Base-by-base conservation (phyloP, 2,329 filamentous ascomycete species). In the Colletotrichum nymphaeae region DNA sequence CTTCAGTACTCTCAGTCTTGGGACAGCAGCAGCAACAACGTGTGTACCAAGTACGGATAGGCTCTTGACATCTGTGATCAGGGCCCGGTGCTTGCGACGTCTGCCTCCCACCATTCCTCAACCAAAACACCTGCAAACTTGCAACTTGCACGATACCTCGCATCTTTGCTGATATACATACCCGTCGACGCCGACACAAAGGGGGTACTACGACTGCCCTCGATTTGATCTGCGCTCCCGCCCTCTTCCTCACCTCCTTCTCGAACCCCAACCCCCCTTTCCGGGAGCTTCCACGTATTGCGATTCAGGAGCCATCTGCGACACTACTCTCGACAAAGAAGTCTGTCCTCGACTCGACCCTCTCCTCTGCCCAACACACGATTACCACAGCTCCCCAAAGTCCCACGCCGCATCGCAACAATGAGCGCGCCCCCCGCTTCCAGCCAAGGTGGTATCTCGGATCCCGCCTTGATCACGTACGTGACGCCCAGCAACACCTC, bases 381-480 rank as follows among this genome's bases (percentile, higher is more conserved):
- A 46, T 30, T 37, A 32, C 26, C 1, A 19, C 37, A 72, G 53
- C 19, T 9, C 24, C 22, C 32, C 65, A 63, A 59, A 72, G 66
- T 60, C 28, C 55, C 42, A 56, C 55, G 64, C 62, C 52, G 69
- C 71, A 70, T 62, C 64, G 63, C 55, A 64, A 67, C 30, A 62
- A 74, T 74, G 73, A 74, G 72, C 72, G 63, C 62, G 35, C 35
- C 73, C 30, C 69, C 63, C 58, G 59, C 67, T 12, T 32, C 72
- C 59, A 58, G 58, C 32, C 74, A 58, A 62, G 90, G 89, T 77
- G 90, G 90, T 79, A 92, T 92, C 82, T 91, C 90, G 75, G 90
- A 92, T 85, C 90, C 90, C 77, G 88, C 89, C 79, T 88, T 92
- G 78, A 92, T 92, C 84, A 91, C 90, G 90, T 92, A 81, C 75